Evolutionary conservation across 2,329 filamentous ascomycete species (phyloP), one percentile per base, ranked within the genome.

Genomic region (Claviceps sorghi): DNA sequence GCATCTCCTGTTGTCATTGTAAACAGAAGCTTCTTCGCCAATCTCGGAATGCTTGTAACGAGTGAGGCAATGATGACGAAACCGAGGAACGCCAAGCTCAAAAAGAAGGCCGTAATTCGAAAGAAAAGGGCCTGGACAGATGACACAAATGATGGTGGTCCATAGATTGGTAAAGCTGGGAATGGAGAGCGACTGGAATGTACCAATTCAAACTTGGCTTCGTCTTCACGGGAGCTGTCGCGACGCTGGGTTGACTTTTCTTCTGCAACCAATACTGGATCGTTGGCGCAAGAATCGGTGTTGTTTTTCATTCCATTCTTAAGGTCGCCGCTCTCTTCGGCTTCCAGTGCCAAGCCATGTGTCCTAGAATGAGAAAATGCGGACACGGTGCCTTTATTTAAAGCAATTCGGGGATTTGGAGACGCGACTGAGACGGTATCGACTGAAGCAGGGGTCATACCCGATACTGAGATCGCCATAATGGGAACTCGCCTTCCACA

Each of bases 161-260:
- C 86, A 60, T 95, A 95, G 1, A 88, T 71, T 0, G 89, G 89
- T 9, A 95, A 67, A 2, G 88, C 86, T 6, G 89, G 89, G 58
- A 96, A 96, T 5, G 95, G 70, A 3, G 87, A 85, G 58, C 90
- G 83, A 2, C 86, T 90, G 57, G 38, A 7, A n/a, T 13, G 15
- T 21, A 21, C 32, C 21, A 30, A 30, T 9, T 29, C 19, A 15
- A 10, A 3, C 3, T 51, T 17, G 19, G 32, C 21, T 10, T 40
- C 19, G 17, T 45, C 19, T 26, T 32, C 10, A 10, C 13, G 10
- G 13, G 2, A 40, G 8, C 15, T 22, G 7, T 41, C 10, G 11
- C 10, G 48, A 43, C 8, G 13, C 29, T 21, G 29, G 2, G 40
- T 19, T n/a, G 15, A 3, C 21, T 43, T 29, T 15, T 9, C 8